These are phyloP conservation scores for Ogataea methylovora DNA, from an alignment of 805 yeast species.

Conservation along the genomic window DNA sequence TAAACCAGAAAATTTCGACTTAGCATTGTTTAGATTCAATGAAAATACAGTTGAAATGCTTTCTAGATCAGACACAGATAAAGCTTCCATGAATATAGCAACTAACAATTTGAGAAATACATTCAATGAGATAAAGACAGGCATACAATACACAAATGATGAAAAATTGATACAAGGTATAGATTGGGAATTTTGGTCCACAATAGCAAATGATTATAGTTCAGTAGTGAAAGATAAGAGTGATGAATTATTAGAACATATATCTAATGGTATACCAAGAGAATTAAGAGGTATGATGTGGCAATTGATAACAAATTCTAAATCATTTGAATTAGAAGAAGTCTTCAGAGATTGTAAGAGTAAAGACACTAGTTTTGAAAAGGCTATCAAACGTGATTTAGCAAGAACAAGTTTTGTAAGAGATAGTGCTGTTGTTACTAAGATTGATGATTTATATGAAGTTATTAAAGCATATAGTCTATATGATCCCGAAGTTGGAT, in stretches of 20 bases:
- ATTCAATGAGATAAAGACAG: slow-evolving; percentile 40
- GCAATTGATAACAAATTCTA: slow-evolving; percentile 83
- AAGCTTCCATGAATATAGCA: slow-evolving; percentile 44
- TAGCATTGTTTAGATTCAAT: slow-evolving; percentile 52
- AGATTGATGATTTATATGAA: slow-evolving; percentile 57
- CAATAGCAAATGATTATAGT: slow-evolving; percentile 72
- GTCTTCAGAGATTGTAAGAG: slow-evolving; percentile 42
- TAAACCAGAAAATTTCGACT: slow-evolving; percentile 40
- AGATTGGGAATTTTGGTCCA: slow-evolving; percentile 87
- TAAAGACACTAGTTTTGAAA: slow-evolving; percentile 55
- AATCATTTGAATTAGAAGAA: slow-evolving; percentile 55
- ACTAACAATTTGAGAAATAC: slow-evolving; percentile 33
- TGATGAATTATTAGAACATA: slow-evolving; percentile 47
- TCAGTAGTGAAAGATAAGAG: slow-evolving; percentile 56
- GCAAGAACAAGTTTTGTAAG: slow-evolving; percentile 80
- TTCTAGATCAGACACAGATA: slow-evolving; percentile 41
- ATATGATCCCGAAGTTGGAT: slow-evolving; percentile 90
- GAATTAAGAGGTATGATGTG: slow-evolving; percentile 86
- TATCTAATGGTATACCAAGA: slow-evolving; percentile 74
- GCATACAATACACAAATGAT: slow-evolving; percentile 32
- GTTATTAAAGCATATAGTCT: slow-evolving; percentile 80
- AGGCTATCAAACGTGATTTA: slow-evolving; percentile 73
- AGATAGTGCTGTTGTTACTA: slow-evolving; percentile 42
- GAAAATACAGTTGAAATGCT: slow-evolving; percentile 46
- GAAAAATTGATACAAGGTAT: slow-evolving; percentile 29